Base-by-base conservation (phyloP, 169 alveolate genomes). In the Babesia gibsoni region DNA sequence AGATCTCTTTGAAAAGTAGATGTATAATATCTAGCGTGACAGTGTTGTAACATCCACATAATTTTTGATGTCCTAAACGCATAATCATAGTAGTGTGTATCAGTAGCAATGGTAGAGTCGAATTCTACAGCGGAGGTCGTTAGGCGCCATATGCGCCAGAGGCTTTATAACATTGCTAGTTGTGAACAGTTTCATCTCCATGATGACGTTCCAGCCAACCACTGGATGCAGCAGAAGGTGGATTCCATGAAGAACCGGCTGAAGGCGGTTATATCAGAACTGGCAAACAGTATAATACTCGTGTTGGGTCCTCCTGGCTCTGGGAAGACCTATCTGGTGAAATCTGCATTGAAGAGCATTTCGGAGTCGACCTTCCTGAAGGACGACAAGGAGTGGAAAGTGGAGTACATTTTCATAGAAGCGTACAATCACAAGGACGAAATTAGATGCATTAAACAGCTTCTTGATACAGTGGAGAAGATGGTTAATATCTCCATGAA, bases 391-490 rank as follows among this genome's bases (percentile, higher is more conserved):
- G 46, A 48, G 48, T 66, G 84, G 57, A 41, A 35, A 20, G 56
- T 82, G n/a, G 63, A 75, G 70, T 32, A 50, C n/a, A 52, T 82
- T n/a, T 46, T 72, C 18, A 57, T 86, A 16, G 80, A 82, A 41
- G 77, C 88, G n/a, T 82, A 86, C 54, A 61, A 82, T 53, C 72
- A 86, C 53, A 64, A 65, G 53, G 90, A 86, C 30, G 92, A 86
- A 32, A 39, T 75, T 42, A 77, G 64, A 49, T 86, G 92, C 41
- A 56, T 86, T 22, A 70, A 54, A 41, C 77, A 79, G 12, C 77
- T 86, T 1, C 37, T 69, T 27, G 35, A 46, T 14, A 74, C 45
- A n/a, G 42, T 86, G 23, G 75, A 86, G 54, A 49, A 39, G 39
- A 41, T 82, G n/a, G 25, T 58, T 0, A 68, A 83, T 18, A 37